Base-by-base conservation (phyloP, 164 flowering plant species). In the Tinospora cordifolia region DNA sequence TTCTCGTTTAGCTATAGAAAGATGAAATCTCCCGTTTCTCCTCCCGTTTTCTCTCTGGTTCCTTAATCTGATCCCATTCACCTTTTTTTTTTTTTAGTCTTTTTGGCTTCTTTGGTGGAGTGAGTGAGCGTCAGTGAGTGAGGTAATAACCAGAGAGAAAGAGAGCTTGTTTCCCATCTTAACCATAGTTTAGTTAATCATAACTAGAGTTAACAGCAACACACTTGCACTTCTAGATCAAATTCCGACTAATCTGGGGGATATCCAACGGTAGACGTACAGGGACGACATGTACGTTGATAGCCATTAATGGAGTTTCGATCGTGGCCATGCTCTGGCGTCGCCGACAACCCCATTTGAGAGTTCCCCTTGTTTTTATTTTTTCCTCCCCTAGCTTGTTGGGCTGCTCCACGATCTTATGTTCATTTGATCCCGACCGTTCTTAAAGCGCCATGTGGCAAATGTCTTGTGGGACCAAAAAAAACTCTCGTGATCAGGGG, bases 281-380 rank as follows among this genome's bases (percentile, higher is more conserved):
- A 60, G 63, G 36, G 63, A 60, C 3, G 63, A 60, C 63, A 15
- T 60, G 36, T 30, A 1, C 4, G 2, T 30, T 24, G 59, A 51
- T 14, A 57, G 69, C 25, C 75, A 68, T 71, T 75, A 62, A 66
- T 44, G 70, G 73, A 70, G 74, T 62, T 30, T 66, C 39, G 74
- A 69, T 67, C 69, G 63, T 71, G 80, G 78, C 63, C 68, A 8
- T 80, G 80, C 73, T 75, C 25, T 62, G 10, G 54, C 58, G 47
- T 26, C 67, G 75, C 75, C 75, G 75, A 73, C 75, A 73, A 30
- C 21, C 14, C 67, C 75, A 67, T 49, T 27, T 54, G 59, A 19
- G 47, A 54, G 8, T 11, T 54, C 54, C 11, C 44, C 21, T 72
- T 66, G 19, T 49, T 47, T 41, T 22, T 44, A 0, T 22, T 11